A percentile compares a stretch with the other conserved stretches of the same genome.
Evolutionary conservation across 192 early-diverging fungal genomes (phyloP).

Genomic region (Umbelopsis vinacea): DNA sequence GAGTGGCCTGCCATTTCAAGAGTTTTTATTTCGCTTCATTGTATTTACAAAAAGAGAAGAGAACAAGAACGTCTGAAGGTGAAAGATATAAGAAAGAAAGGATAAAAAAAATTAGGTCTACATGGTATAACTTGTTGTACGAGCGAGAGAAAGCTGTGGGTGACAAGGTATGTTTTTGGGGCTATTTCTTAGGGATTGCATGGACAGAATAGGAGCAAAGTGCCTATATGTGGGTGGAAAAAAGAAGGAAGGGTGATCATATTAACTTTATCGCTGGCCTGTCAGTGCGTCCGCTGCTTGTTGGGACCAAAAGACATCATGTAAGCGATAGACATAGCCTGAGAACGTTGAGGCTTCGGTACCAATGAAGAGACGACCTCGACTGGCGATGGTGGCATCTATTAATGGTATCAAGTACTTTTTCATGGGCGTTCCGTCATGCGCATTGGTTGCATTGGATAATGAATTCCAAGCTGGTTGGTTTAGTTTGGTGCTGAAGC

Average conservation of each 20-base stretch:
- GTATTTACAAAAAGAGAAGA: neutral
- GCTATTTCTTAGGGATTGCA: too few relatives aligned
- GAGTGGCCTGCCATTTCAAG: neutral
- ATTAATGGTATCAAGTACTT: slow-evolving; percentile 37
- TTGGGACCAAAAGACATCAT: slow-evolving; percentile 36
- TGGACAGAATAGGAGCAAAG: too few relatives aligned
- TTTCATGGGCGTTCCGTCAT: slow-evolving; percentile 27
- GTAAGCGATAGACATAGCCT: slow-evolving; percentile 35
- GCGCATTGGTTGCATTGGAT: slow-evolving; percentile 19
- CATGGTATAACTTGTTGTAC: slow-evolving; percentile 8
- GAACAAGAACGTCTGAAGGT: neutral
- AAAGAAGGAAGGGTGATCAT: neutral
- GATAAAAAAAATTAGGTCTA: slow-evolving; percentile 15
- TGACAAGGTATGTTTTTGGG: neutral
- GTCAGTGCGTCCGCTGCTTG: neutral
- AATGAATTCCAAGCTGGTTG: slow-evolving; percentile 30
- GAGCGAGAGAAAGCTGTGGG: neutral
- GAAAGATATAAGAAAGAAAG: neutral
- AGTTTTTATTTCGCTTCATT: neutral
- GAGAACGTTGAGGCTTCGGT: slow-evolving; percentile 38
- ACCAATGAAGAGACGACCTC: slow-evolving; percentile 36
- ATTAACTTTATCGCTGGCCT: neutral
- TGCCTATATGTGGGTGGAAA: neutral
- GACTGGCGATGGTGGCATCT: slow-evolving; percentile 38
- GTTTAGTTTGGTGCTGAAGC: slow-evolving; percentile 31